Conservation (phyloP, 177 flowering plant genomes). For the Telopea speciosissima region DNA sequence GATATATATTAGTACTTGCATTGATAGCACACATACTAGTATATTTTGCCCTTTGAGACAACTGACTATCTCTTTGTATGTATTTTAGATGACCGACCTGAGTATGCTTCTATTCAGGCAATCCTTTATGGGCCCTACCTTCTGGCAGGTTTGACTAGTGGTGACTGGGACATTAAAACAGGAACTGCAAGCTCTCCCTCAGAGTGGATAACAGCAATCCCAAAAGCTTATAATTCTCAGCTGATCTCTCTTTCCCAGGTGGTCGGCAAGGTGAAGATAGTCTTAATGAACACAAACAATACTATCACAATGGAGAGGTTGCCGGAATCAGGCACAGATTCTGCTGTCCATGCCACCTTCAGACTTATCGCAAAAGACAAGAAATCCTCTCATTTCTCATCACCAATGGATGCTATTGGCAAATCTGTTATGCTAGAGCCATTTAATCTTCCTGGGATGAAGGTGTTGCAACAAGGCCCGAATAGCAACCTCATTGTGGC, state of each 20-base stretch:
- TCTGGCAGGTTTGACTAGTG: neutral
- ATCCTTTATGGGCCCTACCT: neutral
- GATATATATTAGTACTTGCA: neutral
- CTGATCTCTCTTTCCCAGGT: neutral
- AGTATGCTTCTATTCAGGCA: neutral
- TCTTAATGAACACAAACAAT: neutral
- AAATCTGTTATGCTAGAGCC: neutral
- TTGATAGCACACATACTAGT: neutral
- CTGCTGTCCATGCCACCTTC: slow-evolving; percentile 1
- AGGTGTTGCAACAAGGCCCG: neutral
- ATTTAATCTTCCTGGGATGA: neutral
- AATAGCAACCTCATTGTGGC: neutral
- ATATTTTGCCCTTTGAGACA: neutral
- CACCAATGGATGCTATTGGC: neutral
- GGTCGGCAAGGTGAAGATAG: neutral
- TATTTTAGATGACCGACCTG: neutral
- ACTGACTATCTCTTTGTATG: neutral
- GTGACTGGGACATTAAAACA: neutral
- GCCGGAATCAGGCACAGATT: slow-evolving; percentile 1
- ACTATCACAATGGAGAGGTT: neutral
- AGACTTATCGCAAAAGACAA: neutral
- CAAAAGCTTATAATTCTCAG: neutral
- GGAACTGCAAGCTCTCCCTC: neutral
- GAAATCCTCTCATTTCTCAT: neutral
- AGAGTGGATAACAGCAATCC: neutral